These are phyloP conservation scores for Russula sp. DNA, from an alignment of 768 basidiomycete genomes.

Conservation along the genomic window DNA sequence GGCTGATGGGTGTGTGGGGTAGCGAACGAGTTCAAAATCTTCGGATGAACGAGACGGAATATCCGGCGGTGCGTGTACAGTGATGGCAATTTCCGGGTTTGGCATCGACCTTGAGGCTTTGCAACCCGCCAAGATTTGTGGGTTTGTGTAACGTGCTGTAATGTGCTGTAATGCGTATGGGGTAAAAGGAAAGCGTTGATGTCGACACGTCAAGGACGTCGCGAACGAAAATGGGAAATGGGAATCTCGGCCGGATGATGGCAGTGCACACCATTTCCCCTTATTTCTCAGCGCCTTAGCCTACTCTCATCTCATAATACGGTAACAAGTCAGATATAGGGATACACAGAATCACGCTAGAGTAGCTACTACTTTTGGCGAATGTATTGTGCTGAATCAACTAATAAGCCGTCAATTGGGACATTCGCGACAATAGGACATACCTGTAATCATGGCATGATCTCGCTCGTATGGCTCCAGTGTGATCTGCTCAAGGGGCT, in stretches of 20 bases:
- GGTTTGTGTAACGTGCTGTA: too few species aligned
- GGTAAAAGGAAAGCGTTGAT: too few species aligned
- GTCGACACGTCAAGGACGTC: too few species aligned
- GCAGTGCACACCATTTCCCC: too few species aligned
- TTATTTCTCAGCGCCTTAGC: too few species aligned
- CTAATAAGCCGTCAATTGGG: constrained; percentile 4
- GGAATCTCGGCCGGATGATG: too few species aligned
- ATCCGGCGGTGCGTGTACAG: constrained; percentile 56
- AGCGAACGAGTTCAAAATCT: constrained; percentile 66
- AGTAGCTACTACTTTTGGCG: constrained; percentile 35
- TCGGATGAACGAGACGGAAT: constrained; percentile 46
- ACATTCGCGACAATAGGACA: constrained; percentile 25
- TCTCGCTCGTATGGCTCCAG: constrained; percentile 91
- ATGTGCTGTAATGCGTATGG: too few species aligned
- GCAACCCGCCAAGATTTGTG: not conserved
- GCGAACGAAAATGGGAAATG: too few species aligned
- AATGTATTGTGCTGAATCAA: constrained; percentile 39
- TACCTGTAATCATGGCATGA: constrained; percentile 85
- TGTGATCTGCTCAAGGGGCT: constrained; percentile 93
- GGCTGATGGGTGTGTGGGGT: too few species aligned
- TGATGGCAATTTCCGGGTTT: constrained; percentile 61
- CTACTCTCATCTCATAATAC: not conserved
- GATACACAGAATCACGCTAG: constrained; percentile 16
- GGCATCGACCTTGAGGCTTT: constrained; percentile 42
- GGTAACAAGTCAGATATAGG: constrained; percentile 19